A percentile compares a stretch with the other conserved stretches of the same genome.
Conservation (phyloP, 139 green algal species). For the Astrephomene gubernaculifera region DNA sequence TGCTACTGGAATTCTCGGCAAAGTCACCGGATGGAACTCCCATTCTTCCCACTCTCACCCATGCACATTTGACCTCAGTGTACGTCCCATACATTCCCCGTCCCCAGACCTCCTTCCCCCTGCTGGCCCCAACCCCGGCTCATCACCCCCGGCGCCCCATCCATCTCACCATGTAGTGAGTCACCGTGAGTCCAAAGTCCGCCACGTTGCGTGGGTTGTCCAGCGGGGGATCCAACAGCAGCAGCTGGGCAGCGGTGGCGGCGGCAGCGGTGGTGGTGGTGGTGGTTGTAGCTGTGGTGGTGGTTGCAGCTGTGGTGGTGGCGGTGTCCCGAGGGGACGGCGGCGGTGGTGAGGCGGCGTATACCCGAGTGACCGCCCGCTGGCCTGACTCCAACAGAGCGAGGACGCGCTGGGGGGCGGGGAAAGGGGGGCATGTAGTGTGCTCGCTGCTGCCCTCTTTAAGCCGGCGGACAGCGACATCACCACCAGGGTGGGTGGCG, state of each 20-base stretch:
- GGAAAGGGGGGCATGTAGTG: not conserved
- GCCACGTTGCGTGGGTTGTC: conserved; percentile 46
- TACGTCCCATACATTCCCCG: not conserved
- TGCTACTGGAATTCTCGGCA: not conserved
- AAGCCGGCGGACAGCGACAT: not conserved
- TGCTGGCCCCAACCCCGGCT: not conserved
- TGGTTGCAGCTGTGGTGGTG: not conserved
- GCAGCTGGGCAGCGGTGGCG: not conserved
- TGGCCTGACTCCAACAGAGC: not conserved
- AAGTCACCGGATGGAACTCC: not conserved
- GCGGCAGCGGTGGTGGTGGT: not conserved
- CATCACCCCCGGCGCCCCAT: not conserved
- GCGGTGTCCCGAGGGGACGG: no score
- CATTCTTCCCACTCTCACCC: not conserved
- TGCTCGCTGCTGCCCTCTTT: not conserved
- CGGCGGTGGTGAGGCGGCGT: no score
- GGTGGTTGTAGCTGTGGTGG: not conserved
- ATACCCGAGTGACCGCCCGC: no score
- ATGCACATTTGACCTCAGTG: not conserved
- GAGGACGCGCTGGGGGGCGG: not conserved
- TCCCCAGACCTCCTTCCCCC: not conserved
- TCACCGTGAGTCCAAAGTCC: conserved; percentile 25
- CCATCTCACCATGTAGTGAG: conserved; percentile 10
- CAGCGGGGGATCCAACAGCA: conserved; percentile 46
- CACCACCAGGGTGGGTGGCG: not conserved